Percentiles rank a stretch among this genome's conserved stretches.
phyloP scores from a whole-genome alignment of 2,329 filamentous ascomycete species.

The Neopestalotiopsis clavispora region DNA sequence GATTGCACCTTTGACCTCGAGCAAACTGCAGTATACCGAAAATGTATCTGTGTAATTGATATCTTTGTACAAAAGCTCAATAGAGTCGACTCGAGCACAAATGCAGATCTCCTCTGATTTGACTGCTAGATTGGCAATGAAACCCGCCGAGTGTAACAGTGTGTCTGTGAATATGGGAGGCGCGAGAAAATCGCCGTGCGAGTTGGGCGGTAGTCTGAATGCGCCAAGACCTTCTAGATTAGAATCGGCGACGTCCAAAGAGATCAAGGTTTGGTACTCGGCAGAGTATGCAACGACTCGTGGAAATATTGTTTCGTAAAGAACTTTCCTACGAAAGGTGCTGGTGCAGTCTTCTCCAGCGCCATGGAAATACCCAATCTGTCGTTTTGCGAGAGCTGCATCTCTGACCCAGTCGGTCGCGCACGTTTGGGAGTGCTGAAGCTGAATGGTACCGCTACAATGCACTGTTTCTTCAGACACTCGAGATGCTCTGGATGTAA shows the following conservation, averaged over 20 bases:
- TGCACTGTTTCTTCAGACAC: conserved; percentile 4
- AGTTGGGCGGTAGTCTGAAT: conserved; percentile 17
- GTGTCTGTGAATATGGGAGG: conserved; percentile 24
- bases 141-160: conserved; percentile 26
- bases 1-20: conserved; percentile 16
- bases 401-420: background rate
- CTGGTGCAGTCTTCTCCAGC: conserved; percentile 12
- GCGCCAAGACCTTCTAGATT: conserved; percentile 16
- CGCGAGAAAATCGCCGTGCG: conserved; percentile 2
- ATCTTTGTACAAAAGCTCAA: conserved; percentile 15
- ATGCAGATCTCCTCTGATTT: conserved; percentile 20
- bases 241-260: conserved; percentile 14
- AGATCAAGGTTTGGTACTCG: conserved; percentile 18
- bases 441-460: background rate
- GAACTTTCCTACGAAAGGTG: conserved; percentile 20
- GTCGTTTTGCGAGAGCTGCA: conserved; percentile 7
- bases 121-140: conserved; percentile 23
- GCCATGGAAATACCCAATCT: conserved; percentile 12
- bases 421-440: background rate
- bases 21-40: conserved; percentile 21
- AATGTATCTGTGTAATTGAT: conserved; percentile 17
- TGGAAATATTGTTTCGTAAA: conserved; percentile 24
- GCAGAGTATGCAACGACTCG: conserved; percentile 24
- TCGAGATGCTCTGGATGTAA: conserved; percentile 10
- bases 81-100: conserved; percentile 19